Base-by-base conservation (phyloP, 1,284 basidiomycete genomes). In the Singerocomus inundabilis region DNA sequence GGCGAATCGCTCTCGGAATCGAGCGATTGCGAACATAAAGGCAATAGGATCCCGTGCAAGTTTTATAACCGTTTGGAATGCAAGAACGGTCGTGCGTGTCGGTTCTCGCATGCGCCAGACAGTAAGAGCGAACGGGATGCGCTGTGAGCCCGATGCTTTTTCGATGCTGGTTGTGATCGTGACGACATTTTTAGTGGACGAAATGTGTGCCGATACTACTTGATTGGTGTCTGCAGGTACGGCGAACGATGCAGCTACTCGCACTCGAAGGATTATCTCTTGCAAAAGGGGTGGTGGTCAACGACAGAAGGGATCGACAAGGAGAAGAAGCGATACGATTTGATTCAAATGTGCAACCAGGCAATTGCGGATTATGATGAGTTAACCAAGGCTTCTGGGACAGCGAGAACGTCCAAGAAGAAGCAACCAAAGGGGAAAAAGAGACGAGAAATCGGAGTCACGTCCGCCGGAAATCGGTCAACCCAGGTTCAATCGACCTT, bases 11-110 rank as follows among this genome's bases (percentile, higher is more conserved):
- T 57, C 56, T 75, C 72, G 0, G 76, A 77, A 57, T 75, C 77
- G 10, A 77, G 75, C 46, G 77, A 80, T 53, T 77, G 68, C 49
- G 63, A 69, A 40, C 77, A 80, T 49, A 59, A 64, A 2, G 81
- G 80, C 2, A 79, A 77, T 47, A 70, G 72, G 2, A 70, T 74
- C 6, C 73, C 79, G 0, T 82, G 80, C 61, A 67, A 72, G 36
- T 76, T 73, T 59, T 77, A 81, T 58, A 81, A 82, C 51, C 76
- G 72, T 49, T 63, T 65, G 25, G 75, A 76, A 1, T 78, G 77
- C 55, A 63, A 51, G 8, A 68, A 70, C 7, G 75, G 76, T 1
- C 44, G 21, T 1, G 49, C 56, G 2, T 82, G 80, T 53, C 52
- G 50, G 8, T 80, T 66, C 58, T 75, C 71, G 18, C 80, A 82